These are phyloP conservation scores for Populus davidiana DNA, from an alignment of 345 rosid species.

Conservation along the genomic window DNA sequence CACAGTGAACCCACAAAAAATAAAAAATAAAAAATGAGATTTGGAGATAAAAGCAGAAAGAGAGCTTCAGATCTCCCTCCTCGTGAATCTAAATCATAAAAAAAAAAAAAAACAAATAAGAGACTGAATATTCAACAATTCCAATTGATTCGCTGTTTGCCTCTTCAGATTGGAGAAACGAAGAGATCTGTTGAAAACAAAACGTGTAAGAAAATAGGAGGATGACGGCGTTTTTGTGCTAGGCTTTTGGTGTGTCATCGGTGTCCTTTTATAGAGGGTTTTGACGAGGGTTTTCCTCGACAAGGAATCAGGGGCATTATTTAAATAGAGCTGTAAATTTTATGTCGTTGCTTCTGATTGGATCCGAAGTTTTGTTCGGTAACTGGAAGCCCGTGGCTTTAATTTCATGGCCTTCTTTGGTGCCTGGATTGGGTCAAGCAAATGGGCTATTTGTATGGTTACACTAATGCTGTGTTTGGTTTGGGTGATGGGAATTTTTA, in stretches of 20 bases:
- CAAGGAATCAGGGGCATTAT: background rate
- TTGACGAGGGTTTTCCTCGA: background rate
- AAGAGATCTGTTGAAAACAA: background rate
- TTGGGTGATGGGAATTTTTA: no score
- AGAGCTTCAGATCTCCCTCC: slow-evolving; percentile 57
- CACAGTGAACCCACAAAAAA: background rate
- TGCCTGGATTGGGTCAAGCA: background rate
- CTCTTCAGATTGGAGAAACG: background rate
- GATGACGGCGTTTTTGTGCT: background rate
- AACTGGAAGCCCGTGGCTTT: background rate
- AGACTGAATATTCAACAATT: slow-evolving; percentile 21
- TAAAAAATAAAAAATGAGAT: background rate
- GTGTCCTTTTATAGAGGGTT: background rate
- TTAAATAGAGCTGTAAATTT: background rate
- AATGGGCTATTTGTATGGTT: no score
- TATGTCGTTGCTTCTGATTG: background rate
- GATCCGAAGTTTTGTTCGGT: background rate
- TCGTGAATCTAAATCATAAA: slow-evolving; percentile 28
- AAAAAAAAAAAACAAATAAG: background rate
- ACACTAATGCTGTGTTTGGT: no score
- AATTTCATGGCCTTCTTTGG: background rate
- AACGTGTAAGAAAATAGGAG: no score
- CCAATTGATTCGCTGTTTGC: slow-evolving; percentile 34
- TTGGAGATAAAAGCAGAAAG: background rate
- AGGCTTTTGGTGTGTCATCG: background rate